A percentile compares a stretch with the other conserved stretches of the same genome.
phyloP scores from a whole-genome alignment of 257 asterid genomes.

The Osmanthus fragrans region DNA sequence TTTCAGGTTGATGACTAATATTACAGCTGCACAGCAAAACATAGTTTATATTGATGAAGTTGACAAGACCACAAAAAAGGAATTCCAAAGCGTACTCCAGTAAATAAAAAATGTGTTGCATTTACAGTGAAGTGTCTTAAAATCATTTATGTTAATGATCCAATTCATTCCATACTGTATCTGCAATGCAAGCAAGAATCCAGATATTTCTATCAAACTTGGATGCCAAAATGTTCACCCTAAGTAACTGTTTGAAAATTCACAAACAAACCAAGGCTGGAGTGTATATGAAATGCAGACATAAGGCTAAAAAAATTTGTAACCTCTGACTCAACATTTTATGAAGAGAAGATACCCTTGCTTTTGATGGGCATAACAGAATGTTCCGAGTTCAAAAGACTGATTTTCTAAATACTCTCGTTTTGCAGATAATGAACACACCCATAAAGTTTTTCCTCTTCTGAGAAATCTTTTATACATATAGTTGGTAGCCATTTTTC shows the following conservation, averaged over 20 bases:
- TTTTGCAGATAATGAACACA: neutral
- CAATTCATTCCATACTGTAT: constrained; percentile 11
- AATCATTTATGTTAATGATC: neutral
- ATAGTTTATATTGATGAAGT: constrained; percentile 96
- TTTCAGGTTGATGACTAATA: constrained; percentile 92
- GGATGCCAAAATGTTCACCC: neutral
- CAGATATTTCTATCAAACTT: neutral
- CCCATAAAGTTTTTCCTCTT: no score
- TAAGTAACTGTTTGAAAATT: neutral
- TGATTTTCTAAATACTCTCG: no score
- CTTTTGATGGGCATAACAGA: neutral
- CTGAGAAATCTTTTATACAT: neutral
- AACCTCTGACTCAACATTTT: neutral
- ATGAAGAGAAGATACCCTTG: neutral
- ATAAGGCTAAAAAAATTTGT: no score
- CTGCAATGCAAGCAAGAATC: constrained; percentile 21
- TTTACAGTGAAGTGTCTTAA: neutral
- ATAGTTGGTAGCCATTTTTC: no score
- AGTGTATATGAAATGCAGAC: neutral
- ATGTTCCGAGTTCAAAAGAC: neutral
- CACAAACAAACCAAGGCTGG: neutral
- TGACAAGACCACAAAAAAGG: constrained; percentile 97
- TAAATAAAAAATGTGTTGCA: neutral
- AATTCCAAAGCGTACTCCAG: constrained; percentile 22
- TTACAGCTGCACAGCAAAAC: constrained; percentile 96